phyloP scores from a whole-genome alignment of 2,329 filamentous ascomycete genomes.

The Ophiostoma ips region DNA sequence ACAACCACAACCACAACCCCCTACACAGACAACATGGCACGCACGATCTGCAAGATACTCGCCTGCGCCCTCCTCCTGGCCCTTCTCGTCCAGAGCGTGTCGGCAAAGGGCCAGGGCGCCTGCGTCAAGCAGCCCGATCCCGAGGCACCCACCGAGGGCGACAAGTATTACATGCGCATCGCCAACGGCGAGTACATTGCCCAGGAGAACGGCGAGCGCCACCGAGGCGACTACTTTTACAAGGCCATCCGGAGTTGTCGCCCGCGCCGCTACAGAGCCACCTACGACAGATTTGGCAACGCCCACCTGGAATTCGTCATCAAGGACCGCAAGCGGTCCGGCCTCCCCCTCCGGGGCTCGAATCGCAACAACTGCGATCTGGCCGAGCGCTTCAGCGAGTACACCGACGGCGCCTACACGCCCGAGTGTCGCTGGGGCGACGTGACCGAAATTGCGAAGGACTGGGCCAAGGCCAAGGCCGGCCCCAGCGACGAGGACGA shows the following conservation, averaged over 20 bases:
- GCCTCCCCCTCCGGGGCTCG: neutral
- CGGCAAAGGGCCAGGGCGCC: neutral
- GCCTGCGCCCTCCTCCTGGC: neutral
- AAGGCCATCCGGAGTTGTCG: neutral
- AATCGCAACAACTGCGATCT: neutral
- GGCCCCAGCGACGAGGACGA: neutral
- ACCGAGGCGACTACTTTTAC: neutral
- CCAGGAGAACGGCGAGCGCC: neutral
- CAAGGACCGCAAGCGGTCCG: neutral
- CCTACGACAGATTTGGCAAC: neutral
- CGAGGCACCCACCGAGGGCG: neutral
- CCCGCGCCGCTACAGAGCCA: neutral
- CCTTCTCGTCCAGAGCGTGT: neutral
- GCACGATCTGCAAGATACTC: too few species aligned
- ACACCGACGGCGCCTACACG: neutral
- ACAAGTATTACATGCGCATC: neutral
- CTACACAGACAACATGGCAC: too few species aligned
- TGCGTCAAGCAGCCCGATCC: neutral
- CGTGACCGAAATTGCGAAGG: neutral
- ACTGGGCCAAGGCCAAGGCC: neutral
- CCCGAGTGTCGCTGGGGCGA: neutral
- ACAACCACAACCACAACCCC: too few species aligned
- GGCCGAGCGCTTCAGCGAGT: neutral
- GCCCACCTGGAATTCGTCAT: neutral
- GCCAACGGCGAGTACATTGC: neutral